phyloP scores from a whole-genome alignment of 1,139 yeast species.

The Yarrowia galli region DNA sequence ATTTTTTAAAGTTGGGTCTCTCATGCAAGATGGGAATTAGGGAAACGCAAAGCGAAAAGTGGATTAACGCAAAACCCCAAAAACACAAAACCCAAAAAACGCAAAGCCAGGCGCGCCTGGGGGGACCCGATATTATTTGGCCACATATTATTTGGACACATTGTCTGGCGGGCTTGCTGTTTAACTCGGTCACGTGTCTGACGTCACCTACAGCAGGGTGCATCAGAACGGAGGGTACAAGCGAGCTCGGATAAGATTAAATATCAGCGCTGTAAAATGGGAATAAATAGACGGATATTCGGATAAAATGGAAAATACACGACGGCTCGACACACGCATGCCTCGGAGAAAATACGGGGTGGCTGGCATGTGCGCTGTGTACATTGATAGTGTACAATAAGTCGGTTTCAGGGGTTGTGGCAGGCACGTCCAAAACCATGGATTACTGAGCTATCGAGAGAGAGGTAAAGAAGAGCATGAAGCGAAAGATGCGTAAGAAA shows the following conservation, averaged over 20 bases:
- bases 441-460: too few species aligned
- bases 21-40: conserved; percentile 19
- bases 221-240: conserved; percentile 14
- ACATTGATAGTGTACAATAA: too few species aligned
- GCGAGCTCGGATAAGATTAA: neutral
- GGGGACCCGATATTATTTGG: conserved; percentile 17
- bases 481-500: too few species aligned
- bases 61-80: conserved; percentile 4
- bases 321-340: neutral
- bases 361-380: too few species aligned
- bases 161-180: conserved; percentile 2
- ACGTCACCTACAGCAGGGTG: conserved; percentile 17
- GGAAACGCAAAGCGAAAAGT: conserved; percentile 25
- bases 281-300: neutral
- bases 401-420: too few species aligned
- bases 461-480: too few species aligned
- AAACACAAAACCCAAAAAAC: neutral
- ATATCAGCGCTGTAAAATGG: neutral
- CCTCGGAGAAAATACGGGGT: too few species aligned
- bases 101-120: neutral
- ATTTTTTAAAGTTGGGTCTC: neutral
- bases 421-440: too few species aligned
- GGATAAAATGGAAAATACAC: neutral
- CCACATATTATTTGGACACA: conserved; percentile 3
- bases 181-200: conserved; percentile 29